phyloP scores from a whole-genome alignment of 2,329 filamentous ascomycete genomes.

The Aspergillus unguis region DNA sequence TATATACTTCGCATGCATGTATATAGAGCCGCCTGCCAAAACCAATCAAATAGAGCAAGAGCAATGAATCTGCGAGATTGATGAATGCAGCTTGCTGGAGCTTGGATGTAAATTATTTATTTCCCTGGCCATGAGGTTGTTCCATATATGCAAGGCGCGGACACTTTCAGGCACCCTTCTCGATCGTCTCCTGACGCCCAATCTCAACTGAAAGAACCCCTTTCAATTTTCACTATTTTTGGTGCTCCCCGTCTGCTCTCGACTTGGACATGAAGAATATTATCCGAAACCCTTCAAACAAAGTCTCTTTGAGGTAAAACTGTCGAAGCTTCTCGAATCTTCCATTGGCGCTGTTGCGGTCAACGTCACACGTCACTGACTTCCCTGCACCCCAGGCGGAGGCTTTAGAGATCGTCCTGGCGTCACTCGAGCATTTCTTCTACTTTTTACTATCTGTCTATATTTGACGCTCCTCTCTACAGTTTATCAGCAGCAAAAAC shows the following conservation, averaged over 20 bases:
- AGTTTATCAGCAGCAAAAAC: background rate
- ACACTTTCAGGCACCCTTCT: background rate
- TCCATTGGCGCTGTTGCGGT: conserved; percentile 24
- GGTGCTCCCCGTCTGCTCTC: background rate
- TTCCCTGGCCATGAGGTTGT: background rate
- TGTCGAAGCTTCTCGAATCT: conserved; percentile 39
- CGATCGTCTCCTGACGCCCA: background rate
- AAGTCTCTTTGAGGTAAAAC: background rate
- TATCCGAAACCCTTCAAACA: background rate
- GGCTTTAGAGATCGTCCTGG: conserved; percentile 10
- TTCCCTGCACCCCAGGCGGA: background rate
- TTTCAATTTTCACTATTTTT: background rate
- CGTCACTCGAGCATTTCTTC: conserved; percentile 8
- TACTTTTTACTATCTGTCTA: too few relatives aligned
- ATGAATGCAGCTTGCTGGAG: too few relatives aligned
- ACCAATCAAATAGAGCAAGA: background rate
- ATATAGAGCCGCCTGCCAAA: background rate
- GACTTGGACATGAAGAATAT: background rate
- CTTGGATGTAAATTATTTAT: too few relatives aligned
- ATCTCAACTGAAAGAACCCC: background rate
- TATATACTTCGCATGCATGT: background rate
- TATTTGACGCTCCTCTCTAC: background rate
- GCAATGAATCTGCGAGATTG: background rate
- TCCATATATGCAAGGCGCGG: background rate
- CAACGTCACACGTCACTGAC: conserved; percentile 33